Conservation (phyloP, 2,329 filamentous ascomycete species). For the Fonsecaea monophora region DNA sequence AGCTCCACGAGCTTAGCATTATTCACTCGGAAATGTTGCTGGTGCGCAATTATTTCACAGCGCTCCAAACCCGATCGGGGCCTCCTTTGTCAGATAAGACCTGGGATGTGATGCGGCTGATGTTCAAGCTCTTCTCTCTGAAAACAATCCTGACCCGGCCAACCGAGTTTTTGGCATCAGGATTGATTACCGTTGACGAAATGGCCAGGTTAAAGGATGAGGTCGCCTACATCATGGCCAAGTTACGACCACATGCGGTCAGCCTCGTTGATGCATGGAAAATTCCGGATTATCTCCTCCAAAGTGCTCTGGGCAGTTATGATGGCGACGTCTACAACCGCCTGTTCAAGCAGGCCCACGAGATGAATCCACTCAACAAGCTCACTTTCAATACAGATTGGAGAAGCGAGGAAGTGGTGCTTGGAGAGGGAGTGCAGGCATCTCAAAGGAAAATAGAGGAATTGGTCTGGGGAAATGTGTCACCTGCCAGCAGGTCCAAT, state of each 20-base stretch:
- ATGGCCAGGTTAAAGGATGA: constrained; percentile 45
- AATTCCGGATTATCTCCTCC: constrained; percentile 78
- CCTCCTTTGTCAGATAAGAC: not conserved
- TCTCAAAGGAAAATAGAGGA: not conserved
- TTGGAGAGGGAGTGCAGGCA: constrained; percentile 48
- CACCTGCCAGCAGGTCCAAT: no score
- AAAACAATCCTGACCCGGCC: not conserved
- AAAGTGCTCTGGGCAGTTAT: constrained; percentile 65
- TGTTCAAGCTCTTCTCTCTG: not conserved
- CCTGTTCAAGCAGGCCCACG: constrained; percentile 63
- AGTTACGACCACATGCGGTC: constrained; percentile 76
- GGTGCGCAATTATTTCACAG: not conserved
- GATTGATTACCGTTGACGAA: constrained; percentile 62
- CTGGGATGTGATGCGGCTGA: not conserved
- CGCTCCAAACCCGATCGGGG: not conserved
- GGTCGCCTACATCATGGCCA: constrained; percentile 64
- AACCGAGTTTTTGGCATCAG: constrained; percentile 64
- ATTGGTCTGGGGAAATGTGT: no score
- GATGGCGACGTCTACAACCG: constrained; percentile 82
- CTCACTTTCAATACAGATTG: constrained; percentile 54
- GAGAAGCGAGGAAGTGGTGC: constrained; percentile 67
- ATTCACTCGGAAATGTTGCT: not conserved
- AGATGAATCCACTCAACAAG: constrained; percentile 57
- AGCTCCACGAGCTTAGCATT: not conserved
- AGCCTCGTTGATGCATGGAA: constrained; percentile 75